A percentile compares a stretch with the other conserved stretches of the same genome.
Evolutionary conservation across 2,329 filamentous ascomycete species (phyloP).

Genomic region (Colletotrichum sp.): DNA sequence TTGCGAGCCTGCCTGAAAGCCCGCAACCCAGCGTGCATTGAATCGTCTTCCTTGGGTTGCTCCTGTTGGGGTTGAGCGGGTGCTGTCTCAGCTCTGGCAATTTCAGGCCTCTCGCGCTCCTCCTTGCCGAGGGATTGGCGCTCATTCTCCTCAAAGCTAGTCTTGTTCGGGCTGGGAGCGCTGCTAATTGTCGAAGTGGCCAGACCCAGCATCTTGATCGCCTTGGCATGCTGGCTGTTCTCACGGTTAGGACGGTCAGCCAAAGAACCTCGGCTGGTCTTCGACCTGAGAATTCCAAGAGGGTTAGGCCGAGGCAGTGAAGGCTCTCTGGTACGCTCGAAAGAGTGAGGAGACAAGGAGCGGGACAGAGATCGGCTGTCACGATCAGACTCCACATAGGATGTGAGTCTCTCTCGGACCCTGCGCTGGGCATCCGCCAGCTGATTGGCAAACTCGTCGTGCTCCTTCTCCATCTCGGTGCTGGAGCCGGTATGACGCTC

Average conservation of each 20-base stretch:
- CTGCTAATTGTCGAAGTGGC: conserved; percentile 46
- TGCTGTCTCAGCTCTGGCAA: not conserved
- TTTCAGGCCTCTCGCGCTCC: conserved; percentile 22
- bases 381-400: conserved; percentile 67
- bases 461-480: conserved; percentile 53
- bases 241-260: conserved; percentile 51
- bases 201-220: conserved; percentile 67
- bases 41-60: conserved; percentile 38
- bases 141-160: conserved; percentile 39
- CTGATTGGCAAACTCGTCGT: conserved; percentile 76
- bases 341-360: conserved; percentile 43
- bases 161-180: conserved; percentile 43
- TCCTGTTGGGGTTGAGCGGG: conserved; percentile 22
- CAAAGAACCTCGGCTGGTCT: conserved; percentile 72
- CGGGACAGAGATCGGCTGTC: conserved; percentile 49
- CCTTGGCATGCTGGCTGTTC: conserved; percentile 52
- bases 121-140: conserved; percentile 29
- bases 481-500: conserved; percentile 6
- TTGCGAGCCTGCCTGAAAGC: conserved; percentile 64
- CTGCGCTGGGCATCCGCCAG: conserved; percentile 69
- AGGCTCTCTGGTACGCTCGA: conserved; percentile 39
- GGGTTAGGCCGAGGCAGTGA: conserved; percentile 54
- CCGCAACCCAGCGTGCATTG: conserved; percentile 55
- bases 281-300: conserved; percentile 68
- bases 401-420: conserved; percentile 76